Percentiles rank a stretch among this genome's conserved stretches.
Conservation (phyloP, 2,329 filamentous ascomycete species). For the Graphium sp. region DNA sequence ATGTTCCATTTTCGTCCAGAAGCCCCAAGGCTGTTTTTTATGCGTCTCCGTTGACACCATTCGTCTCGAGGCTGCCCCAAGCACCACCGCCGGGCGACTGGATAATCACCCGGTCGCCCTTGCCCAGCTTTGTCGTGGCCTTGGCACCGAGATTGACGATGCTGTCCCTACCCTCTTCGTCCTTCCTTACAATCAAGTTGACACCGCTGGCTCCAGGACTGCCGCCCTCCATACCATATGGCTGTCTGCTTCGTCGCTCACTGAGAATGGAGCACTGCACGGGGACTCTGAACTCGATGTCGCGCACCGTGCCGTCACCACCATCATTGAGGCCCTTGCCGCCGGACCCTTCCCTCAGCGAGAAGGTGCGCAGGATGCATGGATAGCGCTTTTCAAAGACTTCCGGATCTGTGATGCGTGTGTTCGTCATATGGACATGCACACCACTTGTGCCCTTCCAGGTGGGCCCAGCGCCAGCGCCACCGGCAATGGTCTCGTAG, state of each 20-base stretch:
- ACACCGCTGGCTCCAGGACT: conserved; percentile 49
- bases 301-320: conserved; percentile 62
- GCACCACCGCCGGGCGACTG: conserved; percentile 46
- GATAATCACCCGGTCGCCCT: conserved; percentile 43
- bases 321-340: conserved; percentile 50
- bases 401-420: conserved; percentile 66
- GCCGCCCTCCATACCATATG: conserved; percentile 60
- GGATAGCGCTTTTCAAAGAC: conserved; percentile 58
- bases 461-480: conserved; percentile 52
- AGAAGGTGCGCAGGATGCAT: conserved; percentile 56
- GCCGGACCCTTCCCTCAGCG: conserved; percentile 42
- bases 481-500: conserved; percentile 73
- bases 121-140: conserved; percentile 38
- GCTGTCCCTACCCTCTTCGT: conserved; percentile 11
- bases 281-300: conserved; percentile 67
- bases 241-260: conserved; percentile 58
- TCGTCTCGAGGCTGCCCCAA: no score
- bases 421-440: conserved; percentile 81
- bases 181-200: conserved; percentile 22
- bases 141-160: conserved; percentile 41
- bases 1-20: no score
- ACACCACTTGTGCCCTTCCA: conserved; percentile 64
- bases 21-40: no score
- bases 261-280: conserved; percentile 66
- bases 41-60: no score